Evolutionary conservation across 2,329 filamentous ascomycete species (phyloP).

Genomic region (Ophiostoma sp.): DNA sequence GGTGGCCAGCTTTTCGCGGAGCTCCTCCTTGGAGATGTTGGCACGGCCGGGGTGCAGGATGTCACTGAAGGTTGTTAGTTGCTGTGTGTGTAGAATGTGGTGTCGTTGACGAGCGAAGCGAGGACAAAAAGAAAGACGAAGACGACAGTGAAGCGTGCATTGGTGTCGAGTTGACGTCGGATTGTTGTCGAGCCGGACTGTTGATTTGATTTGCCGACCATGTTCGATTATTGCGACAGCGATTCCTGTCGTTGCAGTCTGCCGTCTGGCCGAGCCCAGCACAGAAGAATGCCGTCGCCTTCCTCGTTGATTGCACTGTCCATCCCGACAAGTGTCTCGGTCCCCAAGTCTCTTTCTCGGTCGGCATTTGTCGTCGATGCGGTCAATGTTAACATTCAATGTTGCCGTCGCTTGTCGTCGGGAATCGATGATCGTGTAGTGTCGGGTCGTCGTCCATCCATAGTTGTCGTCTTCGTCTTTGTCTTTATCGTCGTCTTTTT

Average conservation of each 20-base stretch:
- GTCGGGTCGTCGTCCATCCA: neutral
- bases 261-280: neutral
- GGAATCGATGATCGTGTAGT: neutral
- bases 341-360: neutral
- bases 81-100: neutral
- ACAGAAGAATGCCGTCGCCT: neutral
- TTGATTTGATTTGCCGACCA: neutral
- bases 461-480: neutral
- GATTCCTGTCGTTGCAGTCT: too few species aligned
- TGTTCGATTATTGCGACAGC: neutral
- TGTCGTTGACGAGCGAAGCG: neutral
- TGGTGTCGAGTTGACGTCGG: too few species aligned
- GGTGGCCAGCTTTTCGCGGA: constrained; percentile 88
- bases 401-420: neutral
- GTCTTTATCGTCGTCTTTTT: neutral
- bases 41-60: constrained; percentile 98
- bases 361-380: neutral
- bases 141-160: too few species aligned
- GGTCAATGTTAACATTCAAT: neutral
- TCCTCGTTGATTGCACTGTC: neutral
- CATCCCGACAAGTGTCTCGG: neutral
- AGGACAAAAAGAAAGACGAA: too few species aligned
- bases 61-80: constrained; percentile 63
- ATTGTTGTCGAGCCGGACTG: neutral
- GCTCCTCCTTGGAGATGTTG: constrained; percentile 99